Evolutionary conservation across 441 rosid species (phyloP), one percentile per base, ranked within the genome.

Genomic region (Heliophila coronopifolia): DNA sequence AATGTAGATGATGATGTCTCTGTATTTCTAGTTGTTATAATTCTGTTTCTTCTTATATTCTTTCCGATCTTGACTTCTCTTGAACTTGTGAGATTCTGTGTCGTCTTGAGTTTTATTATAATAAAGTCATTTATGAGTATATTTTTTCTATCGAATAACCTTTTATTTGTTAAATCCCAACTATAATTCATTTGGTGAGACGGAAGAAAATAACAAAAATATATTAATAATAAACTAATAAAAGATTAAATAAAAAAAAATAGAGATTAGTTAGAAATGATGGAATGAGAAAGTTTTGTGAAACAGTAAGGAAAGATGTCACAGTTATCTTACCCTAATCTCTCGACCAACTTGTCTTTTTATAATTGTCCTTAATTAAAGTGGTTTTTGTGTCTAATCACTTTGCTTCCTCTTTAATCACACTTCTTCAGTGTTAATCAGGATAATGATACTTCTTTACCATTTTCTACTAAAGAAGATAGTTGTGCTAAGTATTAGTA

Each of bases 341-440:
- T 0, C 30, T 27, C 47, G 56, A 31, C 67, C 68, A 63, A 47
- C 68, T 24, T 54, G 37, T 32, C 61, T 47, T n/a, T n/a, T n/a
- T n/a, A n/a, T n/a, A n/a, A n/a, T n/a, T n/a, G n/a, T n/a, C n/a
- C 50, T 54, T 30, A 30, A 26, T 51, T 5, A 54, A 54, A 54
- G 44, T 38, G 51, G 43, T 5, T 63, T 63, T 25, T 6, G 57
- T 47, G 62, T 54, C 57, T 63, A 63, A 46, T 63, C 57, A 63
- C 57, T 63, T 63, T 55, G 68, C 61, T 54, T 47, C 30, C 32
- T 54, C 61, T 63, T 22, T 63, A 62, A 62, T 38, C 50, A 49
- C 64, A 5, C 42, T 46, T 20, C 26, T 31, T 18, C 5, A 34
- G 28, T 24, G 44, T 18, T 30, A 25, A 55, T 54, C 42, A 42